Base-by-base conservation (phyloP, 345 rosid species). In the Pugionium dolabratum region DNA sequence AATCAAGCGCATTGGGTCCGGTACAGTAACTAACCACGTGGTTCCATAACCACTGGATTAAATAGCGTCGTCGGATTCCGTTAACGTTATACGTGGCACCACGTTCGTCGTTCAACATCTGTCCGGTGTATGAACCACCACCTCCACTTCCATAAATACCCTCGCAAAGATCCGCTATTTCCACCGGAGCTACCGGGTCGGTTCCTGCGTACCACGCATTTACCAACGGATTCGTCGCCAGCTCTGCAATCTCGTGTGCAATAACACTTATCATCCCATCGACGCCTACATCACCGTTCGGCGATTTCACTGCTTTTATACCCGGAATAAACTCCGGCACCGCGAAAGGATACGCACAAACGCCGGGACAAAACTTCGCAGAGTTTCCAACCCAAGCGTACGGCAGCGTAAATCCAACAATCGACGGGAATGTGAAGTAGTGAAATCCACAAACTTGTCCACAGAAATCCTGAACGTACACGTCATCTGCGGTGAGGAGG, bases 341-440 rank as follows among this genome's bases (percentile, higher is more conserved):
- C 29, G 96, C 88, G 73, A 90, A 93, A 2, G 98, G 98, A 57
- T 93, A 93, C 1, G 98, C 98, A 47, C 98, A 93, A n/a, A 77
- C 75, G 0, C 98, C 98, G 4, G 98, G 96, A 62, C 98, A 93
- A 1, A 65, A 74, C 79, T 83, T 93, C 5, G 86, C 97, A 30
- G 96, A 87, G 81, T 93, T 93, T 1, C 98, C 98, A 29, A 90
- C 86, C 98, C 98, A 93, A 30, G 97, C 98, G 82, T 90, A 93
- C 50, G 98, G 97, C 27, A 90, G 74, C 64, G 98, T 88, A 83
- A 80, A 89, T 4, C 98, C 98, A 10, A 88, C 97, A 37, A 90
- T 90, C n/a, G 97, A 87, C 33, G 98, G 98, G 78, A 90, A 93
- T 1, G 98, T 93, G 75, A 93, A 93, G 48, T 89, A 93, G 75